phyloP scores from a whole-genome alignment of 1,284 basidiomycete species.

The Inonotus obliquus region DNA sequence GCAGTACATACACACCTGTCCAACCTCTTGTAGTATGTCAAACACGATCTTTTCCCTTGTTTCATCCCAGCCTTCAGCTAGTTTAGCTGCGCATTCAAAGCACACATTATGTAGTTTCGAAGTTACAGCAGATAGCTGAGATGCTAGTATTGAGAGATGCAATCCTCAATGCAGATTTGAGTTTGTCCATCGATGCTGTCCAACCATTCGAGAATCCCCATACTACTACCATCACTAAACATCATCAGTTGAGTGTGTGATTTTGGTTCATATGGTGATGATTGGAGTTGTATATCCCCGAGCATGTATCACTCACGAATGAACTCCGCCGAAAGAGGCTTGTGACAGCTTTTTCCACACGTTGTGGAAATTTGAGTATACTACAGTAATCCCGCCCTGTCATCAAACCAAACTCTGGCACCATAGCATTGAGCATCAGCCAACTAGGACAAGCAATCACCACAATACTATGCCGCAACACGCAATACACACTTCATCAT shows the following conservation, averaged over 20 bases:
- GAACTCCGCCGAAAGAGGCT: no score
- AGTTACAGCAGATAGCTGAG: neutral
- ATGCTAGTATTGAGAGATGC: neutral
- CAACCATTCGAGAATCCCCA: no score
- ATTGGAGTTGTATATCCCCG: no score
- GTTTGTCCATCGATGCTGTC: no score
- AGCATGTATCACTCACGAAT: no score
- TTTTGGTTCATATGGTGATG: no score
- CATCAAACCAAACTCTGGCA: neutral
- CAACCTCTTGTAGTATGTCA: neutral
- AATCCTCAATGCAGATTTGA: no score
- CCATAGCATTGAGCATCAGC: neutral
- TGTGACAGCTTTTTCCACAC: neutral
- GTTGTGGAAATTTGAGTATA: neutral
- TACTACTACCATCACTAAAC: no score
- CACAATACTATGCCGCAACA: no score
- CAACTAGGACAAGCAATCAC: neutral
- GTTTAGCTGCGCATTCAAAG: neutral
- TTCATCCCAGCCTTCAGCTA: neutral
- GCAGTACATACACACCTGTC: neutral
- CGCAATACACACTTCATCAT: constrained; percentile 2
- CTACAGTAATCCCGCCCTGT: neutral
- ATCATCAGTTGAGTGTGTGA: no score
- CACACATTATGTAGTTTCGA: neutral
- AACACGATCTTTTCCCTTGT: neutral